Evolutionary conservation across 257 asterid species (phyloP).

Genomic region (Avicennia marina): DNA sequence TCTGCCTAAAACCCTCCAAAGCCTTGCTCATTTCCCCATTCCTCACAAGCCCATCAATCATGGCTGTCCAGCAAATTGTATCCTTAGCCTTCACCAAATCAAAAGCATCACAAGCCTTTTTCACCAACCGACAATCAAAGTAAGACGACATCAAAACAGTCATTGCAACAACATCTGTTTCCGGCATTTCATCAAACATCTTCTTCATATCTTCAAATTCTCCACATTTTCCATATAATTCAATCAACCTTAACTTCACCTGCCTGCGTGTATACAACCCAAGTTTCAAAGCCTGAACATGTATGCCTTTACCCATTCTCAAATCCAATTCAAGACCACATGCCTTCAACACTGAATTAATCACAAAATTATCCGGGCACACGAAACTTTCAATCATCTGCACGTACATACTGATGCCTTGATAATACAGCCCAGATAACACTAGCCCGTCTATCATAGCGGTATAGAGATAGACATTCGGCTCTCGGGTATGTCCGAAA

Average conservation of each 20-base stretch:
- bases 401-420: slow-evolving; percentile 23
- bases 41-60: slow-evolving; percentile 59
- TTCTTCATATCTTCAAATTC: slow-evolving; percentile 33
- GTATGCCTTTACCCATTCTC: slow-evolving; percentile 31
- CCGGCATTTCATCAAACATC: slow-evolving; percentile 52
- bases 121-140: slow-evolving; percentile 31
- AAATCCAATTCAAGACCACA: slow-evolving; percentile 36
- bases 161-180: slow-evolving; percentile 40
- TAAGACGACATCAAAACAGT: slow-evolving; percentile 51
- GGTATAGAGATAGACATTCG: slow-evolving; percentile 44
- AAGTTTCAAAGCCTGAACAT: slow-evolving; percentile 38
- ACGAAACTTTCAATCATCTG: slow-evolving; percentile 32
- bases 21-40: slow-evolving; percentile 49
- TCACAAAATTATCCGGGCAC: slow-evolving; percentile 40
- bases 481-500: slow-evolving; percentile 26
- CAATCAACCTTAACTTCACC: slow-evolving; percentile 39
- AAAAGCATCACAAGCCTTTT: slow-evolving; percentile 32
- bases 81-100: slow-evolving; percentile 30
- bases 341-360: slow-evolving; percentile 45
- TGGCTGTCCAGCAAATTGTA: slow-evolving; percentile 55
- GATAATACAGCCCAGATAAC: slow-evolving; percentile 11
- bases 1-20: slow-evolving; percentile 39
- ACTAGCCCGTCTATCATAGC: slow-evolving; percentile 46
- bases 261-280: slow-evolving; percentile 36
- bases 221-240: slow-evolving; percentile 44